These are phyloP conservation scores for Aspergillus calidoustus DNA, from an alignment of 2,329 filamentous ascomycete species.

Conservation along the genomic window DNA sequence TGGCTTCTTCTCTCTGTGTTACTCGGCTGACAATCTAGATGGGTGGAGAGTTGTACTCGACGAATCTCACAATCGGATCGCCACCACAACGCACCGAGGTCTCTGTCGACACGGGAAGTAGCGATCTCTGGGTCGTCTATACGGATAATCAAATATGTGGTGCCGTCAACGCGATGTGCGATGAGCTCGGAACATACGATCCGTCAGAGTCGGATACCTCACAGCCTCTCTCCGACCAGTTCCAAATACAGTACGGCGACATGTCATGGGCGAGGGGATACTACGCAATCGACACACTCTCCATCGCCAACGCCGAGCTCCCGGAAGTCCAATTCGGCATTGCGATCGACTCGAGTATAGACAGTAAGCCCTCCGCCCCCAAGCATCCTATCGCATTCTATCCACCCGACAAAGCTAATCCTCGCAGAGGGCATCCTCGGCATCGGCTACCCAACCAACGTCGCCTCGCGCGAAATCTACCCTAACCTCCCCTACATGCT, in stretches of 20 bases:
- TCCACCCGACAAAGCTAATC: constrained; percentile 55
- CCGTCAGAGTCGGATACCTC: constrained; percentile 76
- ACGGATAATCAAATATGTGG: constrained; percentile 57
- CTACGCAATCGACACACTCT: constrained; percentile 58
- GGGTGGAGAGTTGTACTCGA: constrained; percentile 15
- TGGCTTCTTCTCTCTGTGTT: not conserved
- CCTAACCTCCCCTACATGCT: constrained; percentile 69
- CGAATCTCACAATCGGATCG: constrained; percentile 58
- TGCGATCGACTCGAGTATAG: constrained; percentile 10
- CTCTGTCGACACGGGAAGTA: constrained; percentile 64
- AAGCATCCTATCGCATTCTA: constrained; percentile 19
- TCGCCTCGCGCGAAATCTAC: constrained; percentile 57
- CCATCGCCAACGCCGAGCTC: constrained; percentile 13
- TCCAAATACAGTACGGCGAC: constrained; percentile 84
- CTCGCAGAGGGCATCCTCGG: constrained; percentile 66
- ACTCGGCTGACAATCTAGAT: not conserved
- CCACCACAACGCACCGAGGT: constrained; percentile 57
- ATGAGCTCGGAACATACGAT: constrained; percentile 67
- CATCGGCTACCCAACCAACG: constrained; percentile 76
- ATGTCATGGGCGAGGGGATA: constrained; percentile 74
- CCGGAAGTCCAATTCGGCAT: constrained; percentile 19
- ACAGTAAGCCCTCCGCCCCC: constrained; percentile 53
- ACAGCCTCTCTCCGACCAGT: constrained; percentile 68
- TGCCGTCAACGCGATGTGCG: constrained; percentile 55
- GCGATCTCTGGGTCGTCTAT: constrained; percentile 70